Evolutionary conservation across 768 basidiomycete species (phyloP).

Genomic region (Clitopilus hobsonii): DNA sequence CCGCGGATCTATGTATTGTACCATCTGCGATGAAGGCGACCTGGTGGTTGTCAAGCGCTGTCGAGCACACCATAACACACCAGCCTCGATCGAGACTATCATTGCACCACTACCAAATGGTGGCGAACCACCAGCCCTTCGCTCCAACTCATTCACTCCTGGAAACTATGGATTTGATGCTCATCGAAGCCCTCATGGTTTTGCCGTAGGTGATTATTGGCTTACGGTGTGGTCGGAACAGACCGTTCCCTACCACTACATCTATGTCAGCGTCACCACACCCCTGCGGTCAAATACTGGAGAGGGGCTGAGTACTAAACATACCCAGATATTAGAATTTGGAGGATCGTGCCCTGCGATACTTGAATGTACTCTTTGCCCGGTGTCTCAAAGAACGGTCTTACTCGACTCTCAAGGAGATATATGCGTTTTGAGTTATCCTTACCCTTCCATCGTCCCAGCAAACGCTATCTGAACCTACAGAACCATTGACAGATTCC

Average conservation of each 20-base stretch:
- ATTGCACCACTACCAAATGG: neutral
- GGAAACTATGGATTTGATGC: neutral
- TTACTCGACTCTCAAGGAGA: neutral
- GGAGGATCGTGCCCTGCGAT: neutral
- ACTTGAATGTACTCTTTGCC: neutral
- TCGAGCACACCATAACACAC: neutral
- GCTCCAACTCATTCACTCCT: neutral
- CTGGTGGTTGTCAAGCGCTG: neutral
- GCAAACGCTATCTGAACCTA: neutral
- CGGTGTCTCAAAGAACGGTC: neutral
- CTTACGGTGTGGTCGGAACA: neutral
- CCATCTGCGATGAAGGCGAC: no score
- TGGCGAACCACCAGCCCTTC: neutral
- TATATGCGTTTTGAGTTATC: neutral
- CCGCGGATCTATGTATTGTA: no score
- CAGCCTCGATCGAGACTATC: neutral
- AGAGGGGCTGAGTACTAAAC: neutral
- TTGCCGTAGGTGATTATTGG: neutral
- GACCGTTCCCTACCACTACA: neutral
- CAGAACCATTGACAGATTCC: neutral
- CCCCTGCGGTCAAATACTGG: no score
- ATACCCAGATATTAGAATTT: neutral
- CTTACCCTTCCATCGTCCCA: no score
- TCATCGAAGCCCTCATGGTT: neutral
- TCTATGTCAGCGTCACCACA: neutral